These are phyloP conservation scores for Exophiala mesophila DNA, from an alignment of 2,329 filamentous ascomycete genomes.

Conservation along the genomic window DNA sequence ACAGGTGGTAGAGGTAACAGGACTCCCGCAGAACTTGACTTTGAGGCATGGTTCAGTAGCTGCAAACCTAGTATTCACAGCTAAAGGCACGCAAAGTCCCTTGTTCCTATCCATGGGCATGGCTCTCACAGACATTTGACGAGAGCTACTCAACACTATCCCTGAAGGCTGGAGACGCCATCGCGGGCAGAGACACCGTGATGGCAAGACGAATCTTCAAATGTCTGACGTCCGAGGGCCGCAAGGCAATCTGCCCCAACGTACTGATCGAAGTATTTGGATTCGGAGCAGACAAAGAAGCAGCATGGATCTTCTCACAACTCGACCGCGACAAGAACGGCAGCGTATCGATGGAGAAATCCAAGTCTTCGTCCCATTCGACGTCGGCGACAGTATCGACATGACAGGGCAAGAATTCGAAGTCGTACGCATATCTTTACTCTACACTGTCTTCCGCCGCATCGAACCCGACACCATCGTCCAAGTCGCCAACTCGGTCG, in stretches of 20 bases:
- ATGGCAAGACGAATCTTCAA: constrained; percentile 31
- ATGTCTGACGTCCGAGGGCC: constrained; percentile 28
- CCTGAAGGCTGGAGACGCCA: too few species aligned
- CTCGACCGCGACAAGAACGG: constrained; percentile 32
- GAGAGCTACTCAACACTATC: too few species aligned
- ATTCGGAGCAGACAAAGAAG: constrained; percentile 25
- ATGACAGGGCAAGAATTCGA: constrained; percentile 20
- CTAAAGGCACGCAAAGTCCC: too few species aligned
- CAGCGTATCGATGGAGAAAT: constrained; percentile 32
- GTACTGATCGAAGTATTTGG: constrained; percentile 30
- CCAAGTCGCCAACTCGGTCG: constrained; percentile 32
- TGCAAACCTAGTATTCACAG: too few species aligned
- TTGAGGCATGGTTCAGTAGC: too few species aligned
- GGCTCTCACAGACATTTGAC: too few species aligned
- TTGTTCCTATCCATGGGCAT: too few species aligned
- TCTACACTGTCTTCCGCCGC: constrained; percentile 33
- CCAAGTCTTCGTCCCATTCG: constrained; percentile 27
- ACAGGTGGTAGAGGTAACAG: too few species aligned
- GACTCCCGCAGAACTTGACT: too few species aligned
- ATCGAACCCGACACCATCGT: constrained; percentile 30
- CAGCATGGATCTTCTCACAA: constrained; percentile 26
- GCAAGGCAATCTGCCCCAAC: constrained; percentile 25
- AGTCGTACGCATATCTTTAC: constrained; percentile 30
- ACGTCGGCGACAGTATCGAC: constrained; percentile 31
- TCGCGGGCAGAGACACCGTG: too few species aligned